Evolutionary conservation across 225 moss, liverwort and hornwort species (phyloP).

Genomic region (Pseudoscleropodium purum): DNA sequence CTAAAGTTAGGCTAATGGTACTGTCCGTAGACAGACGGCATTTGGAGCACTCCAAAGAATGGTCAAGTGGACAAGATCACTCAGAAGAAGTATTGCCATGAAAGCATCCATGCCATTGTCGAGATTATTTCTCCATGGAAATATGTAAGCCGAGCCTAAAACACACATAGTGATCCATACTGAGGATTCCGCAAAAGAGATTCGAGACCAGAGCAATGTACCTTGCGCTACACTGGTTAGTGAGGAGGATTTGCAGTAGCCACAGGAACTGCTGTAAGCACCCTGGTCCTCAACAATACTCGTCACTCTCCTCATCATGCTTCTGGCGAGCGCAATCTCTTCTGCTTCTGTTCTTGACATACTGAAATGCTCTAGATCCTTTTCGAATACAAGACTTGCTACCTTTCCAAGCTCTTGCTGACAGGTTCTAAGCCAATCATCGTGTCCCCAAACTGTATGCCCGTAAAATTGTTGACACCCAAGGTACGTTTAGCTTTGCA

Average conservation of each 20-base stretch:
- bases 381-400: neutral
- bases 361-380: neutral
- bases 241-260: slow-evolving; percentile 71
- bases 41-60: neutral
- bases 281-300: slow-evolving; percentile 89
- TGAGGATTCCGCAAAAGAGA: neutral
- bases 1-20: neutral
- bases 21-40: neutral
- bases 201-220: neutral
- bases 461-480: neutral
- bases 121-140: neutral
- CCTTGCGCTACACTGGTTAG: slow-evolving; percentile 69
- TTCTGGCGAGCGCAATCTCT: slow-evolving; percentile 21
- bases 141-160: neutral
- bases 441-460: neutral
- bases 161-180: neutral
- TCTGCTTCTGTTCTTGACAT: slow-evolving; percentile 25
- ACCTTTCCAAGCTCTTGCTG: neutral
- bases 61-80: neutral
- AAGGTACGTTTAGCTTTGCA: neutral
- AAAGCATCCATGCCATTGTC: neutral
- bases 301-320: slow-evolving; percentile 20
- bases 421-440: neutral
- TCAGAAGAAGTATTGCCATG: neutral
- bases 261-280: slow-evolving; percentile 64